Base-by-base conservation (phyloP, 2,329 filamentous ascomycete species). In the Aureobasidium leucospermi region DNA sequence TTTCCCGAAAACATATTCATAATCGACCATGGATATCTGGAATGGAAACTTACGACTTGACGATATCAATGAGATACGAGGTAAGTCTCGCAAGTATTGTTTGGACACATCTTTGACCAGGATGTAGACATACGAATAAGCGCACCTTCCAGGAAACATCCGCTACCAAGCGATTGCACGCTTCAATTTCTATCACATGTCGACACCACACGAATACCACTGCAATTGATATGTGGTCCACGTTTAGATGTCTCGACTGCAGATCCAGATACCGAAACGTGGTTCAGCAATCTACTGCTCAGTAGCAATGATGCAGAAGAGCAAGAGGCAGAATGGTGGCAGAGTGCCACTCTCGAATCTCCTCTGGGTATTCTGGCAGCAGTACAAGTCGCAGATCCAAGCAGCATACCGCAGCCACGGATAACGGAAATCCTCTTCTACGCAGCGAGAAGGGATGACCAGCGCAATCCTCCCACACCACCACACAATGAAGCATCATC, bases 341-440 rank as follows among this genome's bases (percentile, higher is more conserved):
- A 67, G 3, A 64, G 65, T 36, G 67, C 68, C 10, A 65, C 65
- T 10, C 65, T 69, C 2, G 73, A 77, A 48, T 75, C 75, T 2
- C 70, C 72, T 6, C 61, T 76, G 38, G 75, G 75, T 1, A 66
- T 78, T 10, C 63, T 77, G 5, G 71, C 67, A 2, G 67, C 71
- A 49, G 69, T 75, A 0, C 58, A 67, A 4, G 52, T 53, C 8
- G 36, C 51, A 15, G 43, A 31, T 10, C 31, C 57, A 4, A 48
- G 31, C 0, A 31, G 13, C 3, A 53, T 53, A 0, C 15, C 28
- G 2, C 61, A 60, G 6, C 66, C 69, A 0, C 63, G 63, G 16
- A 62, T 74, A 2, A 78, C 76, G 0, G 76, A 80, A 51, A 64
- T 80, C 0, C 67, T 80, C 4, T 74, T 80, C 62, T 79, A 77